Conservation (phyloP, 164 flowering plant genomes). For the Vitis riparia region DNA sequence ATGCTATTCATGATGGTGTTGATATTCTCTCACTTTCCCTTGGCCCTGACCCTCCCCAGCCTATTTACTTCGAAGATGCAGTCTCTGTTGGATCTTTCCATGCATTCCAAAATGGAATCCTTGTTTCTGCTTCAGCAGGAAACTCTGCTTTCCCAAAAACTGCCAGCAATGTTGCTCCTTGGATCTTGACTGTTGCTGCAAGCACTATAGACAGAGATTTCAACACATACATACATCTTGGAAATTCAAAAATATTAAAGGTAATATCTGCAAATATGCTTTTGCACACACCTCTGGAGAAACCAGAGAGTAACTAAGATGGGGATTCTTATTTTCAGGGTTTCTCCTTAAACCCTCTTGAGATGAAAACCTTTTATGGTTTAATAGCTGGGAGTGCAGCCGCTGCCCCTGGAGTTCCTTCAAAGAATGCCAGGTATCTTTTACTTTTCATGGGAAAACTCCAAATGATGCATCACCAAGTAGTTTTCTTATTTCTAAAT, state of each 20-base stretch:
- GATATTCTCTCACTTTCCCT: slow-evolving; percentile 50
- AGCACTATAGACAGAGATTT: slow-evolving; percentile 39
- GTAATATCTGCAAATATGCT: slow-evolving; percentile 4
- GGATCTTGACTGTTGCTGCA: slow-evolving; percentile 53
- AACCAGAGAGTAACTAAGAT: background rate
- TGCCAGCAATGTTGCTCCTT: slow-evolving; percentile 42
- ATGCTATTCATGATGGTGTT: slow-evolving; percentile 57
- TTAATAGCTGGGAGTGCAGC: slow-evolving; percentile 42
- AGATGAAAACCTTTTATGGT: slow-evolving; percentile 25
- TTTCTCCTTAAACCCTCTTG: slow-evolving; percentile 30
- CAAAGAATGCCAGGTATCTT: slow-evolving; percentile 50
- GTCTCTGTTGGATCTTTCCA: slow-evolving; percentile 51
- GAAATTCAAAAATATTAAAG: slow-evolving; percentile 31
- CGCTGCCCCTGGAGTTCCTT: slow-evolving; percentile 41
- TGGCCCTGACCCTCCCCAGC: slow-evolving; percentile 32
- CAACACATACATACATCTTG: slow-evolving; percentile 26
- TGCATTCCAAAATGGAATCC: slow-evolving; percentile 43
- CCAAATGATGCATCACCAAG: background rate
- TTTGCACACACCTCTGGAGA: background rate
- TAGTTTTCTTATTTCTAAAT: background rate
- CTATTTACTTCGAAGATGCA: slow-evolving; percentile 29
- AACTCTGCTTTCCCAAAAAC: slow-evolving; percentile 28
- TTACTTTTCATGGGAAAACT: background rate
- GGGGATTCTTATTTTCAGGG: slow-evolving; percentile 29
- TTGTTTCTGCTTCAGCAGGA: slow-evolving; percentile 50